These are phyloP conservation scores for Phylloporus sp. DNA, from an alignment of 1,284 basidiomycete species.

Conservation along the genomic window DNA sequence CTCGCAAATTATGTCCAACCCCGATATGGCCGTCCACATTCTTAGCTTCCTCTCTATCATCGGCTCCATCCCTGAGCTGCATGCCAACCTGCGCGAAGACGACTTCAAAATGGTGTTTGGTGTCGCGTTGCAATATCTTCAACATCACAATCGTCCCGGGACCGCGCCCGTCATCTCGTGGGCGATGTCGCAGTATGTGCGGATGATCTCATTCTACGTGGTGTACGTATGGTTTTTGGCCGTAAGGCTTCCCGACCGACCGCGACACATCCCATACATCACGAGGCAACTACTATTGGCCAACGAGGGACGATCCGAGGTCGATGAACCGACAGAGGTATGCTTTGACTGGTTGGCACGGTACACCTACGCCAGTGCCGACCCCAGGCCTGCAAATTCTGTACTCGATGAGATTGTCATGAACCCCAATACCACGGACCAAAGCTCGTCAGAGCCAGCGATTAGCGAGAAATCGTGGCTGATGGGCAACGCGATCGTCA, in stretches of 20 bases:
- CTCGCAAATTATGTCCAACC: slow-evolving; percentile 94
- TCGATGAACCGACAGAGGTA: slow-evolving; percentile 94
- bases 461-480: slow-evolving; percentile 82
- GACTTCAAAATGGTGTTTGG: slow-evolving; percentile 97
- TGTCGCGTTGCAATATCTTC: slow-evolving; percentile 93
- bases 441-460: slow-evolving; percentile 43
- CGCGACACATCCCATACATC: slow-evolving; percentile 86
- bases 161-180: slow-evolving; percentile 70
- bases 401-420: slow-evolving; percentile 77
- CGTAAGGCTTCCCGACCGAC: slow-evolving; percentile 84
- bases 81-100: slow-evolving; percentile 91
- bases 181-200: slow-evolving; percentile 95
- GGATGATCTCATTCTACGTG: slow-evolving; percentile 91
- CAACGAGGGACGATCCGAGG: slow-evolving; percentile 74
- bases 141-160: slow-evolving; percentile 82
- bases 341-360: slow-evolving; percentile 98
- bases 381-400: slow-evolving; percentile 86
- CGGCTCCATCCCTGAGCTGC: slow-evolving; percentile 79
- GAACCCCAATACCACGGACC: slow-evolving; percentile 45
- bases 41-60: slow-evolving; percentile 91
- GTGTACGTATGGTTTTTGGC: slow-evolving; percentile 97
- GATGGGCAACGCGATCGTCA: slow-evolving; percentile 86
- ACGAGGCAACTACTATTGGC: slow-evolving; percentile 87
- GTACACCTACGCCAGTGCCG: slow-evolving; percentile 93
- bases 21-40: slow-evolving; percentile 94